Evolutionary conservation across 352 stramenopile genomes (phyloP).

Genomic region (Phytopythium litorale): DNA sequence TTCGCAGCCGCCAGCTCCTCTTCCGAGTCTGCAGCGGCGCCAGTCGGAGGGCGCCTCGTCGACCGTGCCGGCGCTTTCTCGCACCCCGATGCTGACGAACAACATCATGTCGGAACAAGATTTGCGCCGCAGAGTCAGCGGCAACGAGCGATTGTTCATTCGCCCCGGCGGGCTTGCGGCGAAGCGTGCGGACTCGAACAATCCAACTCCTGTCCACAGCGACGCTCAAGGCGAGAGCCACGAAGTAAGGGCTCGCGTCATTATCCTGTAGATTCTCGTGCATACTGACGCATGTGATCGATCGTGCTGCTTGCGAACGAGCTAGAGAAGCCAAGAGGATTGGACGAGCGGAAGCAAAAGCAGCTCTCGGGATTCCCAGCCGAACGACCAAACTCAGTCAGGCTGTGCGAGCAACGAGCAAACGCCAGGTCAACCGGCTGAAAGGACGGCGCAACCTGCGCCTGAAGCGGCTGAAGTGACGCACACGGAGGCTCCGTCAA

Average conservation of each 20-base stretch:
- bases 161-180: neutral
- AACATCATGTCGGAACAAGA: slow-evolving; percentile 8
- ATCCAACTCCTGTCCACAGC: neutral
- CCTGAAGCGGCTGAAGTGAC: neutral
- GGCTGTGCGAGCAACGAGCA: neutral
- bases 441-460: neutral
- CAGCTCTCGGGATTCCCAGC: slow-evolving; percentile 1
- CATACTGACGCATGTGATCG: neutral
- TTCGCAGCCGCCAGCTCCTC: neutral
- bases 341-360: slow-evolving; percentile 7
- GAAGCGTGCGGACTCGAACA: neutral
- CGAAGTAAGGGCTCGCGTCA: neutral
- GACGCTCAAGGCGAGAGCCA: neutral
- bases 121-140: slow-evolving; percentile 1
- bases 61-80: neutral
- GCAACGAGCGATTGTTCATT: slow-evolving; percentile 6
- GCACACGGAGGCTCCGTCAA: neutral
- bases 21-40: neutral
- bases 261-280: neutral
- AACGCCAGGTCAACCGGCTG: neutral
- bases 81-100: slow-evolving; percentile 3
- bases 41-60: neutral
- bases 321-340: slow-evolving; percentile 1
- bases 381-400: neutral
- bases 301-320: neutral